These are phyloP conservation scores for Stentor roeselii DNA, from an alignment of 73 alveolate species.

Conservation along the genomic window DNA sequence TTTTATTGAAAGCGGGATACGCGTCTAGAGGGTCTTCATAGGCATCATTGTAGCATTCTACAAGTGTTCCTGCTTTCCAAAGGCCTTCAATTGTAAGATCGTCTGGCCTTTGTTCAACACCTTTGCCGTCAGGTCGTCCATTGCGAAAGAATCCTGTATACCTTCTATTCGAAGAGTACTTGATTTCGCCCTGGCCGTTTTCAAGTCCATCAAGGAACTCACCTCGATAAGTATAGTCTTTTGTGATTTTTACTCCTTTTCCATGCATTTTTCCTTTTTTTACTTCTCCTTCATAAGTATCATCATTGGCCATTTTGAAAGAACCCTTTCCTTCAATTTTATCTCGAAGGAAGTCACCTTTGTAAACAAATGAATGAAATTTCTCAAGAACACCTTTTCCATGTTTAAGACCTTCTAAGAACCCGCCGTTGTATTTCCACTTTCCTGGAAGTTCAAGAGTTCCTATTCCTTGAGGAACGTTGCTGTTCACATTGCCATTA, in stretches of 20 bases:
- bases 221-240: background rate
- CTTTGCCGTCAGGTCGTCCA: constrained; percentile 14
- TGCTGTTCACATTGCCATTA: background rate
- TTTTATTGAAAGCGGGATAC: background rate
- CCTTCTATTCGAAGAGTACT: background rate
- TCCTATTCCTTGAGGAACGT: constrained; percentile 20
- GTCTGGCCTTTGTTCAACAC: background rate
- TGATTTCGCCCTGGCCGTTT: constrained; percentile 19
- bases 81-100: background rate
- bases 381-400: constrained; percentile 9
- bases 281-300: constrained; percentile 28
- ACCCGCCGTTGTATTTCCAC: constrained; percentile 14
- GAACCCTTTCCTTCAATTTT: constrained; percentile 16
- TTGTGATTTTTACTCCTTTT: background rate
- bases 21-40: background rate
- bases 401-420: background rate
- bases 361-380: background rate
- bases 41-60: background rate
- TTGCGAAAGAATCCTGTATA: background rate
- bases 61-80: background rate
- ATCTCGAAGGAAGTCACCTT: constrained; percentile 2
- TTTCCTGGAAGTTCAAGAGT: background rate
- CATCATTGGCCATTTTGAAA: background rate
- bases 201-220: background rate
- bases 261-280: constrained; percentile 23